phyloP scores from a whole-genome alignment of 257 asterid species.

The Lycium ferocissimum region DNA sequence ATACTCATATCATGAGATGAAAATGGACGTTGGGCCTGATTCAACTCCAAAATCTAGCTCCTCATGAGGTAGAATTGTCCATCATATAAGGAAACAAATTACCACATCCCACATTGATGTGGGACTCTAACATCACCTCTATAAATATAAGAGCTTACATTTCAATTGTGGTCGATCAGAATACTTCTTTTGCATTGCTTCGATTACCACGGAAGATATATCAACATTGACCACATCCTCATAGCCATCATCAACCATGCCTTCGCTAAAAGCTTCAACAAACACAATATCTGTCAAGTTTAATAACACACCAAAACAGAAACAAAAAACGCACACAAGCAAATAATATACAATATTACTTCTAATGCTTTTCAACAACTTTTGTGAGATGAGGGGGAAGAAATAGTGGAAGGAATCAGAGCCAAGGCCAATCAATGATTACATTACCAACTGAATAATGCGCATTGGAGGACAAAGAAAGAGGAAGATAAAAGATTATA shows the following conservation, averaged over 20 bases:
- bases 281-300: background rate
- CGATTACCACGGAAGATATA: conserved; percentile 72
- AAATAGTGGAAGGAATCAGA: no score
- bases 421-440: no score
- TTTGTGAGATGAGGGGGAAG: no score
- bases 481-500: no score
- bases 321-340: background rate
- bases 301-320: conserved; percentile 3
- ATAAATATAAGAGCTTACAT: conserved; percentile 50
- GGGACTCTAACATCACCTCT: background rate
- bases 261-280: conserved; percentile 70
- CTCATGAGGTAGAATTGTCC: no score
- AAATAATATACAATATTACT: background rate
- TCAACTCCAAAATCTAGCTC: no score
- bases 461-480: no score
- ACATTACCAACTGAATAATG: no score
- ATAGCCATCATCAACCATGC: conserved; percentile 74
- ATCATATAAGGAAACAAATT: no score
- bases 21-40: no score
- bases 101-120: no score
- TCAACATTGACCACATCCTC: conserved; percentile 62
- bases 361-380: background rate
- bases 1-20: no score
- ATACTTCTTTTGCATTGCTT: conserved; percentile 74
- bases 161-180: conserved; percentile 55